Base-by-base conservation (phyloP, 495 filamentous ascomycete species). In the Penicillium bovifimosum region DNA sequence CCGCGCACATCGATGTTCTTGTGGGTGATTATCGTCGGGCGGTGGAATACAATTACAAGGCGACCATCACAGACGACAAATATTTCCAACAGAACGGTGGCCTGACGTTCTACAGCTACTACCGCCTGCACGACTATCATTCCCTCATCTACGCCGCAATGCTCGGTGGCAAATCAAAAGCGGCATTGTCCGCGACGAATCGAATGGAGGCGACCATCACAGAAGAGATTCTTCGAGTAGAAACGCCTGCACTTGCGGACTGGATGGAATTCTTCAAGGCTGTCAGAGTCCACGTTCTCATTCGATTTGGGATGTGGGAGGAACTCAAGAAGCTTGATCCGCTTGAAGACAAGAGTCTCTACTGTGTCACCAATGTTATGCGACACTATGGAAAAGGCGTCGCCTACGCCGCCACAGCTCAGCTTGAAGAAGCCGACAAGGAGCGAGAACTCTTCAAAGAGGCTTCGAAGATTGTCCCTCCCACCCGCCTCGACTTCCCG, bases 71-170 rank as follows among this genome's bases (percentile, higher is more conserved):
- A 6, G 83, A 86, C 55, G 73, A 80, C 41, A 74, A 76, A 54
- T 86, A 75, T 58, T 69, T 83, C 28, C 38, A 58, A 5, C 56
- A 63, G 4, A 64, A 71, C 26, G 77, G 78, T 4, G 68, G 76
- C 31, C 55, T 78, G 40, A 80, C 79, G 54, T 84, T 84, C 55
- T 86, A 86, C 63, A 80, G 72, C 10, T 70, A 83, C 13, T 86
- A 86, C 52, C 74, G 83, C 2, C 68, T 71, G 31, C 84, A 86
- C 62, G 66, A 85, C 55, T 76, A 77, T 51, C 82, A 85, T 55
- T 84, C 82, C 46, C 76, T 77, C 8, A 74, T 86, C 40, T 86
- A 86, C 56, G 81, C 78, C 11, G 83, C 80, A 48, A 84, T 86
- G 83, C 81, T 85, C 36, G 74, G 80, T 0, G 84, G 78, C 0